Evolutionary conservation across 2,329 filamentous ascomycete species (phyloP).

Genomic region (Cordyceps pruinosa): DNA sequence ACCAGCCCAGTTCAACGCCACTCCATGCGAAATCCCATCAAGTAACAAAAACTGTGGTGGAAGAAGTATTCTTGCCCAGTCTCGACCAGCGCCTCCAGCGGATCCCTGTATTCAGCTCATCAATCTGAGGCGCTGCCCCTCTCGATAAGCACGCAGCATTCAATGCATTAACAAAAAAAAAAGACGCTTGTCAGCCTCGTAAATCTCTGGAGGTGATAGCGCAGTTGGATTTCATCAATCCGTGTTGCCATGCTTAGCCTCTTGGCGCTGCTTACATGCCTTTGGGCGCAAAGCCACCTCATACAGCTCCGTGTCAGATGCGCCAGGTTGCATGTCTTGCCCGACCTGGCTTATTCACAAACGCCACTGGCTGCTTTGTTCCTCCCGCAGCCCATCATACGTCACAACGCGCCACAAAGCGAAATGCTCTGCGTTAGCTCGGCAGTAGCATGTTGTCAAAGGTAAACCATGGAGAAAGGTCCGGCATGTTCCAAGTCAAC

Average conservation of each 20-base stretch:
- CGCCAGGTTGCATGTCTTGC: background rate
- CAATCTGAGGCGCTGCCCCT: background rate
- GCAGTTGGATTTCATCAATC: background rate
- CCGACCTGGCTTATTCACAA: background rate
- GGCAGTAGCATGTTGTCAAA: constrained; percentile 10
- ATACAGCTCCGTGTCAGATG: background rate
- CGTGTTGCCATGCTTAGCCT: background rate
- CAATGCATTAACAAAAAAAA: background rate
- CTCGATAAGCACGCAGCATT: background rate
- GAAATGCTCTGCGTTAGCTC: background rate
- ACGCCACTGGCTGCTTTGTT: background rate
- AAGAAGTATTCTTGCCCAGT: background rate
- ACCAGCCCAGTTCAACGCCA: background rate
- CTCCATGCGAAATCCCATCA: background rate
- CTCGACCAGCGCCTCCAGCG: background rate
- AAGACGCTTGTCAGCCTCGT: background rate
- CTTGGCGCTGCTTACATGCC: constrained; percentile 9
- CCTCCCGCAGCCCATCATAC: background rate
- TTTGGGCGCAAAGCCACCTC: background rate
- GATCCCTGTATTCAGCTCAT: background rate
- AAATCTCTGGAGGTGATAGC: background rate
- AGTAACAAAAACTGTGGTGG: background rate
- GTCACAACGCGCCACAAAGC: background rate
- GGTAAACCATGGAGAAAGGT: constrained; percentile 15
- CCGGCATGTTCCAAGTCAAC: constrained; percentile 19